A percentile compares a stretch with the other conserved stretches of the same genome.
phyloP scores from a whole-genome alignment of 805 yeast species.

The Suhomyces xylopsoci region DNA sequence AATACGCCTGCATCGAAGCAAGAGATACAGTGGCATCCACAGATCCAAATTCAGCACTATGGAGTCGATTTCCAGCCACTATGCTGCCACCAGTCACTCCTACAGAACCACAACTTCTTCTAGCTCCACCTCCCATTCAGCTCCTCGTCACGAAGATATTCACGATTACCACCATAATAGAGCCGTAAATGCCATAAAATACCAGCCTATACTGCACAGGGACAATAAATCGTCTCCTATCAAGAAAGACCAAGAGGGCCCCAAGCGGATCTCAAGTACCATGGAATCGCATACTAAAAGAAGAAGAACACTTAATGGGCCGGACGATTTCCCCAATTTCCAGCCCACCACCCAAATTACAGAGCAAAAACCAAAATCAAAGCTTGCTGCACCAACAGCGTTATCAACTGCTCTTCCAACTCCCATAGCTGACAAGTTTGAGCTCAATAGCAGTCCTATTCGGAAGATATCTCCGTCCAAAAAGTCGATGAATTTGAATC shows the following conservation, averaged over 20 bases:
- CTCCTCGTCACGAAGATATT: background rate
- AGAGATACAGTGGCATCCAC: conserved; percentile 33
- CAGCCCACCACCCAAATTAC: background rate
- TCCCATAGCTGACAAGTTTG: background rate
- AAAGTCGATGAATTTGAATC: conserved; percentile 36
- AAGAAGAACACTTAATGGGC: conserved; percentile 41
- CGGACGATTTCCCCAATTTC: conserved; percentile 28
- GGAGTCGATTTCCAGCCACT: conserved; percentile 25
- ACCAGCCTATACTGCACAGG: background rate
- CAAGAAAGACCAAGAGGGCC: background rate
- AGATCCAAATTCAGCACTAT: conserved; percentile 29
- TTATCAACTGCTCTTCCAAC: background rate
- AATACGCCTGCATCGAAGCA: conserved; percentile 14
- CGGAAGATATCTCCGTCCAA: conserved; percentile 41
- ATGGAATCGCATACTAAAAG: conserved; percentile 20
- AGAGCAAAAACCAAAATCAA: background rate
- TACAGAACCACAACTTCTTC: background rate
- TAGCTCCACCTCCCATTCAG: background rate
- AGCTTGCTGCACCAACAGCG: background rate
- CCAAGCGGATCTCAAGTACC: background rate
- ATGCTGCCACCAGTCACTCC: conserved; percentile 12
- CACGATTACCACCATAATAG: background rate
- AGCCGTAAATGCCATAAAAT: background rate
- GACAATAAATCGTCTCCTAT: conserved; percentile 1
- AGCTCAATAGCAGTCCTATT: conserved; percentile 15